A percentile compares a stretch with the other conserved stretches of the same genome.
phyloP scores from a whole-genome alignment of 495 filamentous ascomycete species.

The Talaromyces proteolyticus region DNA sequence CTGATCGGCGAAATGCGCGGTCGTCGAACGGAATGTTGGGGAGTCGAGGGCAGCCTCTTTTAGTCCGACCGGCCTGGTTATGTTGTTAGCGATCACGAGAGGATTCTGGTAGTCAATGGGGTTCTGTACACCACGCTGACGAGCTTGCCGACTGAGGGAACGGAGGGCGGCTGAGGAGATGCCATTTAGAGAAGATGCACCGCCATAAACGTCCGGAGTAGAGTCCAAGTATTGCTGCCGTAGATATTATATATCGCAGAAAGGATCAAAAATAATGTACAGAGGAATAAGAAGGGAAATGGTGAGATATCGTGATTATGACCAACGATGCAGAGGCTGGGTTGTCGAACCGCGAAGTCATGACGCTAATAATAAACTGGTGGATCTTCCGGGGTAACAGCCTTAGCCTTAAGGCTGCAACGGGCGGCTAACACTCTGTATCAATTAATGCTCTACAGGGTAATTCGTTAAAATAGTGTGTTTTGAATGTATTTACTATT shows the following conservation, averaged over 20 bases:
- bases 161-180: conserved; percentile 33
- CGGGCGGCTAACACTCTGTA: too few species aligned
- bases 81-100: conserved; percentile 12
- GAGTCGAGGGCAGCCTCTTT: conserved; percentile 95
- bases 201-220: conserved; percentile 24
- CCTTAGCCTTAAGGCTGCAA: not conserved
- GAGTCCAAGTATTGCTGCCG: not conserved
- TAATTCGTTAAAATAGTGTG: too few species aligned
- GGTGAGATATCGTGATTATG: not conserved
- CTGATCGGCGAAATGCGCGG: conserved; percentile 86
- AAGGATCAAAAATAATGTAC: not conserved
- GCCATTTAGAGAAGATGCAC: conserved; percentile 42
- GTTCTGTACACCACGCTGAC: conserved; percentile 48
- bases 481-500: too few species aligned
- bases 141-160: conserved; percentile 47
- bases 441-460: too few species aligned
- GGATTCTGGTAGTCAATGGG: too few species aligned
- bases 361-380: not conserved
- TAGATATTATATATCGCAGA: not conserved
- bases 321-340: too few species aligned
- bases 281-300: not conserved
- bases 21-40: conserved; percentile 86
- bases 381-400: not conserved
- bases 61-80: conserved; percentile 69
- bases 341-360: too few species aligned